Evolutionary conservation across 192 early-diverging fungal species (phyloP).

Genomic region (Ambispora gerdemannii): DNA sequence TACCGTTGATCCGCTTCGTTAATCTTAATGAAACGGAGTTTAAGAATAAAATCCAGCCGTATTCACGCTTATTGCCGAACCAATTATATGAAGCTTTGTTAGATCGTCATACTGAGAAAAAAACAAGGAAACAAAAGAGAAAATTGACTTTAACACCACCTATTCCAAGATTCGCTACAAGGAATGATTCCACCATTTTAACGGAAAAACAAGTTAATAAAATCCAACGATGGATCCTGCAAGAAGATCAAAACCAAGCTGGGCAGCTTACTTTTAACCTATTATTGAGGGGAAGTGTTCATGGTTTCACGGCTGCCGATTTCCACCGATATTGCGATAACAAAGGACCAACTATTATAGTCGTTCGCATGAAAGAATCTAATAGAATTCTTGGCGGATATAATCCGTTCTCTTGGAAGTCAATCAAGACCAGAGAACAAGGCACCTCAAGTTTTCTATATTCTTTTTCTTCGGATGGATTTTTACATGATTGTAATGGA

Average conservation of each 20-base stretch:
- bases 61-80: too few species aligned
- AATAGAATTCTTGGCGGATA: constrained; percentile 16
- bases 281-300: not conserved
- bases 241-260: not conserved
- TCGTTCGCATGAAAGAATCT: not conserved
- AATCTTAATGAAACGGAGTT: constrained; percentile 5
- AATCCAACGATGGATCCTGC: constrained; percentile 3
- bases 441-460: constrained; percentile 5
- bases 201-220: not conserved
- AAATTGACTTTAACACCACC: not conserved
- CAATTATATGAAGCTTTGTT: constrained; percentile 1
- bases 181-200: constrained; percentile 12
- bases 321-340: constrained; percentile 23
- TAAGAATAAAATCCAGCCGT: too few species aligned
- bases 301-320: not conserved
- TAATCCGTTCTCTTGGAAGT: constrained; percentile 24
- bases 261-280: constrained; percentile 4
- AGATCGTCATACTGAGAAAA: not conserved
- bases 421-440: not conserved
- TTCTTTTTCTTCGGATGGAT: constrained; percentile 10
- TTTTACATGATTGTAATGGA: not conserved
- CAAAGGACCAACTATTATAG: not conserved
- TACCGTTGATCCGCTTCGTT: constrained; percentile 14
- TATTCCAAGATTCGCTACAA: not conserved
- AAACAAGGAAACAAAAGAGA: not conserved